A percentile compares a stretch with the other conserved stretches of the same genome.
phyloP scores from a whole-genome alignment of 2,329 filamentous ascomycete species.

The Trichoderma guizhouense region DNA sequence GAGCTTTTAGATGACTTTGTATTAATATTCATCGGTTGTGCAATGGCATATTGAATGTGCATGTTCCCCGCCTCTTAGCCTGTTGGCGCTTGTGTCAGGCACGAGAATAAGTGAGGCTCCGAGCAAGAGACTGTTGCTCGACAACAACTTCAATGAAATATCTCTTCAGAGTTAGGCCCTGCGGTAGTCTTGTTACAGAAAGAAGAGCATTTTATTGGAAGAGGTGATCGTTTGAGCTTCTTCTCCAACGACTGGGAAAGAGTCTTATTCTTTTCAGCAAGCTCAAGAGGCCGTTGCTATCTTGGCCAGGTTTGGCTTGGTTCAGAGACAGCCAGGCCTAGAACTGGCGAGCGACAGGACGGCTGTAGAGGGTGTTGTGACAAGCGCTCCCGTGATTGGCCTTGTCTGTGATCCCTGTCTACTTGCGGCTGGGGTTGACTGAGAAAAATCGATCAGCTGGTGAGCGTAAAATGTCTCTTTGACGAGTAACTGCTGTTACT shows the following conservation, averaged over 20 bases:
- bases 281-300: not conserved
- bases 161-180: not conserved
- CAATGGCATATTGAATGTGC: not conserved
- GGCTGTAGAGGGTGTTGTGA: not conserved
- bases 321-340: not conserved
- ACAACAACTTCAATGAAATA: not conserved
- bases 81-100: not conserved
- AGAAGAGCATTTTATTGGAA: too few relatives aligned
- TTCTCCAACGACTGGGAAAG: not conserved
- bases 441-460: not conserved
- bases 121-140: not conserved
- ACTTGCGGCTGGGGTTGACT: not conserved
- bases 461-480: not conserved
- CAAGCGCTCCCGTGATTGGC: not conserved
- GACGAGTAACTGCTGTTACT: not conserved
- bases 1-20: not conserved
- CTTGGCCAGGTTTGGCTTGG: not conserved
- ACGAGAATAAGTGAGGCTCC: not conserved
- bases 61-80: not conserved
- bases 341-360: not conserved
- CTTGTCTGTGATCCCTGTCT: not conserved
- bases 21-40: not conserved
- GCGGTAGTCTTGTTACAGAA: too few relatives aligned
- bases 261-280: not conserved
- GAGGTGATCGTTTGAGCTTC: rapidly evolving